Evolutionary conservation across 306 rosid genomes (phyloP).

Genomic region (Cicer pinnatifidum): DNA sequence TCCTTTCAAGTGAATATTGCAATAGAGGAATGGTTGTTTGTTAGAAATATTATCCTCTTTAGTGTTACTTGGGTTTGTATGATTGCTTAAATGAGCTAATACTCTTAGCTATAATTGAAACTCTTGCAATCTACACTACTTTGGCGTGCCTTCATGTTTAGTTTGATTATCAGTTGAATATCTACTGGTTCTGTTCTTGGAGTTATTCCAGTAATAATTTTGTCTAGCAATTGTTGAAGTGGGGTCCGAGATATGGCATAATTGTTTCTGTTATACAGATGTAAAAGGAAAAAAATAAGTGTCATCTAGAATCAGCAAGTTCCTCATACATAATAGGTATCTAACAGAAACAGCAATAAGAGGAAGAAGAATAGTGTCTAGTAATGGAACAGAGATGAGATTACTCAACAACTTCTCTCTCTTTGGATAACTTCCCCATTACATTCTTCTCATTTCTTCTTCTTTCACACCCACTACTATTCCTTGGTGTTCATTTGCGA

Average conservation of each 20-base stretch:
- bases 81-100: conserved; percentile 59
- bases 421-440: neutral
- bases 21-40: conserved; percentile 58
- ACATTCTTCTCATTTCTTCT: neutral
- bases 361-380: neutral
- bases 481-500: no score
- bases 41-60: conserved; percentile 46
- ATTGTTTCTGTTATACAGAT: neutral
- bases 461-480: no score
- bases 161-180: conserved; percentile 38
- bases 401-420: neutral
- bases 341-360: neutral
- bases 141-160: conserved; percentile 37
- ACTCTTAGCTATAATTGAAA: conserved; percentile 59
- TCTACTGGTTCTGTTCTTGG: conserved; percentile 20
- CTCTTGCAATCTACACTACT: conserved; percentile 33
- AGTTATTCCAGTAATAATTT: neutral
- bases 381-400: neutral
- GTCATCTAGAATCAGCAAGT: neutral
- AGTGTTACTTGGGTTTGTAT: conserved; percentile 55
- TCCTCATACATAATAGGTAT: neutral
- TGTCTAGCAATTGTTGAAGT: neutral
- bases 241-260: neutral
- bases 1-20: conserved; percentile 56
- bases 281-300: neutral